Percentiles rank a stretch among this genome's conserved stretches.
These are phyloP conservation scores for Leptographium radiaticola DNA, from an alignment of 2,329 filamentous ascomycete species.

Conservation along the genomic window DNA sequence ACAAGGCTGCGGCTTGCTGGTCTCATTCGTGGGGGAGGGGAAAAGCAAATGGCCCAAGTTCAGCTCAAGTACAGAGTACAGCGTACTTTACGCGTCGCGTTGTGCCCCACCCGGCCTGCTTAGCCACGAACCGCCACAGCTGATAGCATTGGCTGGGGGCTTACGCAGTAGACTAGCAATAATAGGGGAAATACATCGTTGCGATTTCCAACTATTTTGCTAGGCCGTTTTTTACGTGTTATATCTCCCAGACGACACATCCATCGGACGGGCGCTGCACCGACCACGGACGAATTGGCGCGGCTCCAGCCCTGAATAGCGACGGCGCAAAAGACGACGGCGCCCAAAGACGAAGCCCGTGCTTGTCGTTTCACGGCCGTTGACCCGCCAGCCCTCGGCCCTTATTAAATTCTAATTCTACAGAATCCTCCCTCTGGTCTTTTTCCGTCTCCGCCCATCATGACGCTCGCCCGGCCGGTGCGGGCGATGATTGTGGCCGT, in stretches of 20 bases:
- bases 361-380: no score
- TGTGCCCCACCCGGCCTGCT: not conserved
- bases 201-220: not conserved
- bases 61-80: not conserved
- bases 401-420: not conserved
- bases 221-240: not conserved
- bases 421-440: not conserved
- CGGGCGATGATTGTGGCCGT: conserved; percentile 63
- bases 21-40: no score
- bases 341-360: no score
- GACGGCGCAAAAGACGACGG: no score
- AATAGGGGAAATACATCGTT: no score
- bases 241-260: not conserved
- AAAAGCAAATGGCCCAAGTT: no score
- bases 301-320: no score
- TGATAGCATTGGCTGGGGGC: not conserved
- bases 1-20: no score
- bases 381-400: no score
- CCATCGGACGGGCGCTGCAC: not conserved
- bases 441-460: conserved; percentile 22
- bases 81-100: not conserved
- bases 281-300: no score
- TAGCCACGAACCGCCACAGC: not conserved
- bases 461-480: conserved; percentile 79
- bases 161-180: no score